Evolutionary conservation across 805 yeast genomes (phyloP).

Genomic region (Nakazawaea ishiwadae): DNA sequence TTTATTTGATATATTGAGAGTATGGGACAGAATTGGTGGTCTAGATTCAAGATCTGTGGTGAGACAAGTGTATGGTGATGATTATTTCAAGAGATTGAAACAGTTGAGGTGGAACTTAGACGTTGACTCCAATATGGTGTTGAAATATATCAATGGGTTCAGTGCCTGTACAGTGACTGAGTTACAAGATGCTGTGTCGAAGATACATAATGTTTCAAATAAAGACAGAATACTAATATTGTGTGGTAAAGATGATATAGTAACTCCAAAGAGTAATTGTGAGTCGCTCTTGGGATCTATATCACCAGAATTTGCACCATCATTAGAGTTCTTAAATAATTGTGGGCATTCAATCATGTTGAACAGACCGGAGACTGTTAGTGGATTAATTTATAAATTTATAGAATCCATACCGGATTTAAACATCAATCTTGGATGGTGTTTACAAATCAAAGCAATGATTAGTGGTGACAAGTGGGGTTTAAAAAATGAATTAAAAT

Average conservation of each 20-base stretch:
- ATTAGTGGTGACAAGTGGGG: slow-evolving; percentile 76
- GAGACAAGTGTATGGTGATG: slow-evolving; percentile 39
- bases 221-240: slow-evolving; percentile 47
- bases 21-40: slow-evolving; percentile 60
- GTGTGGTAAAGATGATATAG: slow-evolving; percentile 53
- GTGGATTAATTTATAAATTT: slow-evolving; percentile 59
- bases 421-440: slow-evolving; percentile 68
- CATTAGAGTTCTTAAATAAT: slow-evolving; percentile 33
- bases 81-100: slow-evolving; percentile 37
- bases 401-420: slow-evolving; percentile 43
- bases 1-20: slow-evolving; percentile 51
- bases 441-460: slow-evolving; percentile 55
- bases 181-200: slow-evolving; percentile 33
- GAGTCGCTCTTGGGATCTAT: slow-evolving; percentile 29
- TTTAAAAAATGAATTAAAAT: slow-evolving; percentile 66
- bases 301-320: slow-evolving; percentile 29
- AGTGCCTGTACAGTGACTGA: slow-evolving; percentile 37
- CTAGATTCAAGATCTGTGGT: slow-evolving; percentile 54
- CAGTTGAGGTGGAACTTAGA: slow-evolving; percentile 74
- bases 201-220: slow-evolving; percentile 28
- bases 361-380: slow-evolving; percentile 57
- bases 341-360: slow-evolving; percentile 66
- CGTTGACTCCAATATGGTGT: slow-evolving; percentile 47
- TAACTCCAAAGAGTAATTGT: slow-evolving; percentile 44
- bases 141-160: slow-evolving; percentile 50